Percentiles rank a stretch among this genome's conserved stretches.
These are phyloP conservation scores for Penicillium decumbens DNA, from an alignment of 2,329 filamentous ascomycete species.

Conservation along the genomic window DNA sequence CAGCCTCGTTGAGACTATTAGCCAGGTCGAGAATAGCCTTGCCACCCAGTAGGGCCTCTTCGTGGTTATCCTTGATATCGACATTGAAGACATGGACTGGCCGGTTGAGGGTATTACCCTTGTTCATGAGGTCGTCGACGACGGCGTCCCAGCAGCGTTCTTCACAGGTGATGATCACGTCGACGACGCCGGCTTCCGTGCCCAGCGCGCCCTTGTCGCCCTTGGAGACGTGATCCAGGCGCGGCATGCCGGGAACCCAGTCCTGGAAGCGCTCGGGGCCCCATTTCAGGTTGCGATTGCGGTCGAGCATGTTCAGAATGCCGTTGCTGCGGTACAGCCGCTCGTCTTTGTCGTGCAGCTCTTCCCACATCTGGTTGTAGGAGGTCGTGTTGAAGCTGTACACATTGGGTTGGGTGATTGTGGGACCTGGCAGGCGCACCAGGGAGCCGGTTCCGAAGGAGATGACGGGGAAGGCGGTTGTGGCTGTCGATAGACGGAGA, in stretches of 20 bases:
- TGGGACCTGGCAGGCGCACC: conserved; percentile 85
- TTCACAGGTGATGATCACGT: conserved; percentile 94
- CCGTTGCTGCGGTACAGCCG: conserved; percentile 88
- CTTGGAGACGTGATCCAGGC: conserved; percentile 64
- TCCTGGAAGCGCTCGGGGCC: conserved; percentile 97
- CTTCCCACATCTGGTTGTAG: conserved; percentile 90
- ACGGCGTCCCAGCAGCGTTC: conserved; percentile 98
- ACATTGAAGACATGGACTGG: conserved; percentile 98
- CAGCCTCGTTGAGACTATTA: conserved; percentile 73
- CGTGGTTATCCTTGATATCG: conserved; percentile 97
- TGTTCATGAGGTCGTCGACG: conserved; percentile 81
- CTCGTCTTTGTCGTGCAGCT: conserved; percentile 79
- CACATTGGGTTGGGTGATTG: conserved; percentile 89
- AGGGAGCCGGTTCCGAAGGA: conserved; percentile 95
- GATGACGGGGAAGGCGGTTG: conserved; percentile 88
- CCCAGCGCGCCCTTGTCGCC: conserved; percentile 72
- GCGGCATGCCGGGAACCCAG: conserved; percentile 82
- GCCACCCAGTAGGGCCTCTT: conserved; percentile 87
- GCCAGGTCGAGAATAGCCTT: conserved; percentile 89
- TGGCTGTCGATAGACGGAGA: conserved; percentile 75
- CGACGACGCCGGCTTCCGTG: conserved; percentile 82
- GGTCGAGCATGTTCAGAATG: conserved; percentile 88
- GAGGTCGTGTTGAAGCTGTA: conserved; percentile 98
- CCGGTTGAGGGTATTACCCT: conserved; percentile 80
- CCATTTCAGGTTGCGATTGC: conserved; percentile 89